phyloP scores from a whole-genome alignment of 208 protist genomes.

The Trypanosoma vivax region DNA sequence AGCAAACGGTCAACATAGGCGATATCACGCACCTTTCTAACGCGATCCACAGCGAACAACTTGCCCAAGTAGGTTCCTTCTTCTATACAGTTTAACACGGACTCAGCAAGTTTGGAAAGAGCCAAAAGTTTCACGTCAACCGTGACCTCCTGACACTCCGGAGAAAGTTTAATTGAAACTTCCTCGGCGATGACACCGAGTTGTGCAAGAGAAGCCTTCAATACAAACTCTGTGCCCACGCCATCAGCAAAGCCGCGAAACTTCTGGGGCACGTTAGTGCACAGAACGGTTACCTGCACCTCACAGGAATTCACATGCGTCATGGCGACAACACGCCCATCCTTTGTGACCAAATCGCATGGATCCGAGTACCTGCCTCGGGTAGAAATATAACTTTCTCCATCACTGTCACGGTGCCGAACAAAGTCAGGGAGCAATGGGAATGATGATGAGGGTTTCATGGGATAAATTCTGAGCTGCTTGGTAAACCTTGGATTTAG shows the following conservation, averaged over 20 bases:
- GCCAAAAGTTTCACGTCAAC: constrained; percentile 67
- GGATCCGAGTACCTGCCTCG: constrained; percentile 61
- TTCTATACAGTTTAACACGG: constrained; percentile 79
- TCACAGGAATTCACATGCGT: constrained; percentile 22
- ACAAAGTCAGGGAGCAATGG: constrained; percentile 85
- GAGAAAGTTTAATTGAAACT: constrained; percentile 49
- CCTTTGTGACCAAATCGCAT: constrained; percentile 72
- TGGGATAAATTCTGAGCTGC: too few species aligned
- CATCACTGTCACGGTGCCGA: constrained; percentile 35
- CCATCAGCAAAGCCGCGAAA: constrained; percentile 67
- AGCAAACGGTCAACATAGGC: constrained; percentile 77
- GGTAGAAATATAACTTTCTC: constrained; percentile 57
- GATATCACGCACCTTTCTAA: constrained; percentile 62
- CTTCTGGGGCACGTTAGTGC: constrained; percentile 54
- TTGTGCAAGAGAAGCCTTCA: constrained; percentile 86
- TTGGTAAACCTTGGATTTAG: too few species aligned
- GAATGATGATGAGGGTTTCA: constrained; percentile 42
- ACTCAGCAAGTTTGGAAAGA: constrained; percentile 70
- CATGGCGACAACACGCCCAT: constrained; percentile 45
- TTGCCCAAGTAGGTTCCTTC: constrained; percentile 80
- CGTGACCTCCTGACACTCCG: constrained; percentile 18
- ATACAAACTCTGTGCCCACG: constrained; percentile 69
- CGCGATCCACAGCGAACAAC: constrained; percentile 74
- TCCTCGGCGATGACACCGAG: constrained; percentile 82
- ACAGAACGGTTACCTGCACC: constrained; percentile 31